Conservation (phyloP, 164 flowering plant species). For the Tetrastigma voinierianum region DNA sequence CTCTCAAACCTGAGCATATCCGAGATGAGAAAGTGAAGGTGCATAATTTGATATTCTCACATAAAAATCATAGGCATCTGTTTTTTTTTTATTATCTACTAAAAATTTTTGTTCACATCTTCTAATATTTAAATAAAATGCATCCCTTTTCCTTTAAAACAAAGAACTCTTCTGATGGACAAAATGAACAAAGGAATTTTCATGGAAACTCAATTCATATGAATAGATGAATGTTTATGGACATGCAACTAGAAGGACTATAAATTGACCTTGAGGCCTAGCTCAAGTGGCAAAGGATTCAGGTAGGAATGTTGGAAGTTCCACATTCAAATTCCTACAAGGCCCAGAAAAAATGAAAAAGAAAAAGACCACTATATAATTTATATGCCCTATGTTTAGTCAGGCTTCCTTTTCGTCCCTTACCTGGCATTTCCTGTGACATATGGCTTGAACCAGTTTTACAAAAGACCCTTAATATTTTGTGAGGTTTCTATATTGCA, state of each 20-base stretch:
- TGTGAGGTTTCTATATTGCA: too few relatives aligned
- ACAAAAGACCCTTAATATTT: too few relatives aligned
- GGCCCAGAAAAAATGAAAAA: too few relatives aligned
- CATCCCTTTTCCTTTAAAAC: not conserved
- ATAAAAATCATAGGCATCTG: not conserved
- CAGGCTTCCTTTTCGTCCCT: not conserved
- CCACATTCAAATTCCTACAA: too few relatives aligned
- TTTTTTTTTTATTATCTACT: not conserved
- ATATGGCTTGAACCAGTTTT: too few relatives aligned
- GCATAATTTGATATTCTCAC: not conserved
- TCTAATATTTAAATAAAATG: not conserved
- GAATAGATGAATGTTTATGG: not conserved
- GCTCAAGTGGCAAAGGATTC: too few relatives aligned
- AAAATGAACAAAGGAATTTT: not conserved
- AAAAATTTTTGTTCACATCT: too few relatives aligned
- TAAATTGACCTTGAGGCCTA: too few relatives aligned
- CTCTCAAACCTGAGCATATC: constrained; percentile 90
- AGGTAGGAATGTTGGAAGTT: too few relatives aligned
- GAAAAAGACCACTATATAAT: not conserved
- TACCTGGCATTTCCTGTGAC: too few relatives aligned
- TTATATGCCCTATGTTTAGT: not conserved
- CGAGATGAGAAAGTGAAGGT: constrained; percentile 99
- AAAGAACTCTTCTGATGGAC: not conserved
- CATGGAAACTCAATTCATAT: not conserved
- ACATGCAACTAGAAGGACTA: not conserved